Percentiles rank a stretch among this genome's conserved stretches.
Evolutionary conservation across 345 rosid species (phyloP).

Genomic region (Dovyalis caffra): DNA sequence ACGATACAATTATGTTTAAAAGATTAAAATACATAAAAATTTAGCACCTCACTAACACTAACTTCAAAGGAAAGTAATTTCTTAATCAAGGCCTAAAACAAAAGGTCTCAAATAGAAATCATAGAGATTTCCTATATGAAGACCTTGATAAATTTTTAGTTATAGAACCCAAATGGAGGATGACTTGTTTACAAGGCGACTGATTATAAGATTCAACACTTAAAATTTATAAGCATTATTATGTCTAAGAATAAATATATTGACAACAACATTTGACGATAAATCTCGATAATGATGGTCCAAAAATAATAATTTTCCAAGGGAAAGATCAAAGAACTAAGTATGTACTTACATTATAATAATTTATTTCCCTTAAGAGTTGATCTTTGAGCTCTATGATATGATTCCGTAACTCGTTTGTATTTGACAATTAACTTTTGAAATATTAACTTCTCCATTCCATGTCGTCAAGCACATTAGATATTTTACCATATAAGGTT

Average conservation of each 20-base stretch:
- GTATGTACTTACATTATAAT: constrained; percentile 54
- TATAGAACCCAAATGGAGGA: too few species aligned
- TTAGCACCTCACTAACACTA: too few species aligned
- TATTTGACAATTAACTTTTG: constrained; percentile 43
- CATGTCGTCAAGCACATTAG: constrained; percentile 52
- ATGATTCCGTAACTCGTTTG: constrained; percentile 45
- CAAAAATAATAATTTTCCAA: background rate
- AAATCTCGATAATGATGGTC: background rate
- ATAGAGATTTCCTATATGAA: too few species aligned
- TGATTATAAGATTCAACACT: background rate
- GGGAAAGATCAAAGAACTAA: background rate
- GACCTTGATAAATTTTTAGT: too few species aligned
- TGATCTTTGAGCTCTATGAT: constrained; percentile 62
- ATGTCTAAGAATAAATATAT: background rate
- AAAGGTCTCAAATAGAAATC: too few species aligned
- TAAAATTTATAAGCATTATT: background rate
- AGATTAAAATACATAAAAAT: too few species aligned
- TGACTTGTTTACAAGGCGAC: constrained; percentile 39
- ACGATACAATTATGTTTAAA: too few species aligned
- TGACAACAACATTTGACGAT: background rate
- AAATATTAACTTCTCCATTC: constrained; percentile 52
- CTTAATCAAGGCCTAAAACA: too few species aligned
- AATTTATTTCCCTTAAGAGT: constrained; percentile 58
- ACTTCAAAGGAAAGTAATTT: too few species aligned
- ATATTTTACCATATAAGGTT: constrained; percentile 58